These are phyloP conservation scores for Pleurotus tuoliensis DNA, from an alignment of 768 basidiomycete genomes.

Conservation along the genomic window DNA sequence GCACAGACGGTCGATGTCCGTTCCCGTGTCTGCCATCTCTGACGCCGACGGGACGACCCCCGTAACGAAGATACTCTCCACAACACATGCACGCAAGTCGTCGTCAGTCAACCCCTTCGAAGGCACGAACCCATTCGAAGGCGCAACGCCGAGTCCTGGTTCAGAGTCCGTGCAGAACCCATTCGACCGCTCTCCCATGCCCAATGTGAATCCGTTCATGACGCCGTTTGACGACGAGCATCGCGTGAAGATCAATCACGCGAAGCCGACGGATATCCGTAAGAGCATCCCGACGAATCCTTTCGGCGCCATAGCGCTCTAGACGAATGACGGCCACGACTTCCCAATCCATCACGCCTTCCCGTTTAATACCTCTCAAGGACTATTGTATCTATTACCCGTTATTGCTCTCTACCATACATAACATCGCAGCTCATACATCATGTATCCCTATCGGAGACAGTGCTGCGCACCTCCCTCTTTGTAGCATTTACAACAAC, in stretches of 20 bases:
- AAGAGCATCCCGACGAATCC: conserved; percentile 53
- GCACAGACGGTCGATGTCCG: conserved; percentile 14
- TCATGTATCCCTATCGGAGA: neutral
- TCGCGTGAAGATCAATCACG: conserved; percentile 24
- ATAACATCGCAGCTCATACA: neutral
- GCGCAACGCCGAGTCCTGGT: conserved; percentile 7
- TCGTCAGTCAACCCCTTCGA: conserved; percentile 29
- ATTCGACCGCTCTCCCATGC: conserved; percentile 9
- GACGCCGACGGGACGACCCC: conserved; percentile 25
- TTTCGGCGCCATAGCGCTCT: conserved; percentile 29
- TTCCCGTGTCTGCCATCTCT: conserved; percentile 15
- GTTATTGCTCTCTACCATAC: neutral
- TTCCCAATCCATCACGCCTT: too few species aligned
- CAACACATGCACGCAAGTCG: conserved; percentile 37
- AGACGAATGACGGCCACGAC: neutral
- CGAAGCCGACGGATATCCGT: conserved; percentile 24
- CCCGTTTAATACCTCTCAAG: neutral
- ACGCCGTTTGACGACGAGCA: conserved; percentile 81
- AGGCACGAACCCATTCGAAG: conserved; percentile 4
- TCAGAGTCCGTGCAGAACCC: conserved; percentile 2
- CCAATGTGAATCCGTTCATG: conserved; percentile 46
- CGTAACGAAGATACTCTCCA: conserved; percentile 41
- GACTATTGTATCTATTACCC: conserved; percentile 4
- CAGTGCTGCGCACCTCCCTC: conserved; percentile 7
- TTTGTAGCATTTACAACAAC: conserved; percentile 2